Evolutionary conservation across 805 yeast genomes (phyloP).

Genomic region (Dipodascus geniculatus): DNA sequence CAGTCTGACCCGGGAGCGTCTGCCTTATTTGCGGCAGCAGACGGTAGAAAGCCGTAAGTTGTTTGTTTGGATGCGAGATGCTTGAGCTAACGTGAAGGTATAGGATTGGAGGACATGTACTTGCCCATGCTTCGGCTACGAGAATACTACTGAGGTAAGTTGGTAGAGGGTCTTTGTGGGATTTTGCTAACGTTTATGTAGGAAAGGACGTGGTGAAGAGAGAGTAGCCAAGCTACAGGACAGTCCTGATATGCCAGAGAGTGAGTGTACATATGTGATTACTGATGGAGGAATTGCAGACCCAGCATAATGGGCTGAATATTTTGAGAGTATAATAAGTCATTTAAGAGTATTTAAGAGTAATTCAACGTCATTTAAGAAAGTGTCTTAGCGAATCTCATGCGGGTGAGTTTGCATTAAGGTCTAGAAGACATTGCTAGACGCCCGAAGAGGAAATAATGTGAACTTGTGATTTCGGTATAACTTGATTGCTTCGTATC

Average conservation of each 20-base stretch:
- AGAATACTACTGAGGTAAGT: constrained; percentile 39
- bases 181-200: background rate
- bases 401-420: no score
- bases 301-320: background rate
- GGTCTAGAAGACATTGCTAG: no score
- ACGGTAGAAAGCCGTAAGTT: constrained; percentile 60
- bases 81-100: constrained; percentile 19
- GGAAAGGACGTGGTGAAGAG: constrained; percentile 72
- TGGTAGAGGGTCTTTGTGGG: background rate
- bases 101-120: constrained; percentile 59
- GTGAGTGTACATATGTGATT: constrained; percentile 63
- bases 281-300: constrained; percentile 47
- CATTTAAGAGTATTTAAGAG: no score
- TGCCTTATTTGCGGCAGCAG: constrained; percentile 67
- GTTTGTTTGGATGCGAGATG: constrained; percentile 3
- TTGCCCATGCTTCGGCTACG: constrained; percentile 75
- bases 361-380: no score
- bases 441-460: background rate
- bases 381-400: no score
- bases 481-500: no score
- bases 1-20: constrained; percentile 81
- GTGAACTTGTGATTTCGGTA: background rate
- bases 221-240: constrained; percentile 68
- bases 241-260: constrained; percentile 74
- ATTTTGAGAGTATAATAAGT: no score